These are phyloP conservation scores for Yarrowia sp. DNA, from an alignment of 805 yeast genomes.

Conservation along the genomic window DNA sequence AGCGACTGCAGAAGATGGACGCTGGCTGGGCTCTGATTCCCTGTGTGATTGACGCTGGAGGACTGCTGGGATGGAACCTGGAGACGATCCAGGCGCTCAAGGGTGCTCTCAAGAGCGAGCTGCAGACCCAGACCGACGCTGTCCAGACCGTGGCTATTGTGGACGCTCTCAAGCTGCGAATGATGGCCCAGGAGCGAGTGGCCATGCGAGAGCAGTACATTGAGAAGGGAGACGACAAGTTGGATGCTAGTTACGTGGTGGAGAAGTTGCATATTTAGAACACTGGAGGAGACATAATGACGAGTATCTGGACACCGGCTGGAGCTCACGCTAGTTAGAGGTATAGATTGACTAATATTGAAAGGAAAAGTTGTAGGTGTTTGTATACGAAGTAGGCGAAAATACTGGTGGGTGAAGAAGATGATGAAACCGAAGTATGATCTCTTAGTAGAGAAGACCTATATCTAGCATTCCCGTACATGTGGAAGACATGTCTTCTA, in stretches of 20 bases:
- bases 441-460: too few relatives aligned
- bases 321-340: not conserved
- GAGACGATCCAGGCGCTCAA: conserved; percentile 57
- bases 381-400: too few relatives aligned
- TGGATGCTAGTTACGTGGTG: conserved; percentile 28
- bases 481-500: too few relatives aligned
- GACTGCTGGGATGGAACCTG: conserved; percentile 68
- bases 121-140: conserved; percentile 21
- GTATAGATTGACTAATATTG: conserved; percentile 13
- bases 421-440: too few relatives aligned
- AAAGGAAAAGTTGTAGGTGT: too few relatives aligned
- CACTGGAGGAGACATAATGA: not conserved
- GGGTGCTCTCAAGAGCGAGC: conserved; percentile 4
- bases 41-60: conserved; percentile 73
- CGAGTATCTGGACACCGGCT: not conserved
- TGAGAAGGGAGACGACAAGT: conserved; percentile 23
- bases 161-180: conserved; percentile 13
- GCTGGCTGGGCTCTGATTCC: conserved; percentile 69
- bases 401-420: too few relatives aligned
- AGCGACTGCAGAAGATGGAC: conserved; percentile 55
- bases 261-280: conserved; percentile 34
- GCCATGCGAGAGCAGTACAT: conserved; percentile 14
- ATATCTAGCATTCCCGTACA: too few relatives aligned
- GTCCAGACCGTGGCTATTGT: conserved; percentile 20
- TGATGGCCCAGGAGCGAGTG: conserved; percentile 34